A percentile compares a stretch with the other conserved stretches of the same genome.
Evolutionary conservation across 2,329 filamentous ascomycete genomes (phyloP).

Genomic region (Claviceps sorghi): DNA sequence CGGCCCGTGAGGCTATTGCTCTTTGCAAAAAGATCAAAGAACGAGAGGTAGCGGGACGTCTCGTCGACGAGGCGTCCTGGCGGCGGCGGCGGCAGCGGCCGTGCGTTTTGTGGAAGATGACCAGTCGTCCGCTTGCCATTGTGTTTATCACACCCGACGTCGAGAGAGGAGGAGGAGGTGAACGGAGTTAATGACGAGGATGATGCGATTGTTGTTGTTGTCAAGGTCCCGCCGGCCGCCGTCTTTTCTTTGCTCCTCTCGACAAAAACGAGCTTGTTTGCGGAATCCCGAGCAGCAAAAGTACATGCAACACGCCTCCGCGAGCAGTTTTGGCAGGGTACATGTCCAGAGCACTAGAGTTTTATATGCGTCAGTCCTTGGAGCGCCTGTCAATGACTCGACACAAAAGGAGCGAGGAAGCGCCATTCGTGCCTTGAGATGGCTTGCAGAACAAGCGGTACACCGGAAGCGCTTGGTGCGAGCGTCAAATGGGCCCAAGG

Average conservation of each 20-base stretch:
- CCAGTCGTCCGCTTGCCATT: not conserved
- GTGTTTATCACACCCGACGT: not conserved
- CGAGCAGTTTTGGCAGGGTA: constrained; percentile 18
- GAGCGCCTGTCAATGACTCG: not conserved
- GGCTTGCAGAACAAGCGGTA: constrained; percentile 15
- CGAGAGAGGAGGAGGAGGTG: not conserved
- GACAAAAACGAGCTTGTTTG: constrained; percentile 11
- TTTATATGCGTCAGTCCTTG: not conserved
- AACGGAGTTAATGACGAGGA: not conserved
- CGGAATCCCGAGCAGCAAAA: constrained; percentile 6
- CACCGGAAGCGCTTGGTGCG: constrained; percentile 20
- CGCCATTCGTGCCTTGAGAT: constrained; percentile 17
- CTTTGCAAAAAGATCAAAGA: constrained; percentile 16
- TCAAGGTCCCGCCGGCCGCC: not conserved
- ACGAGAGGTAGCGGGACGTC: not conserved
- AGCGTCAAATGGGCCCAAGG: constrained; percentile 13
- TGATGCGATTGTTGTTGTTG: not conserved
- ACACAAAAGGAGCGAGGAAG: not conserved
- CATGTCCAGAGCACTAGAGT: constrained; percentile 17
- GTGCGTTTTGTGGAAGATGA: not conserved
- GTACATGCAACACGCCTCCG: constrained; percentile 12
- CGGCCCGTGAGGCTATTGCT: constrained; percentile 15
- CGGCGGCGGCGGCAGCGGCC: not conserved
- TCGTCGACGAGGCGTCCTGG: constrained; percentile 7
- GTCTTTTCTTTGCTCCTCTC: constrained; percentile 8